phyloP scores from a whole-genome alignment of 1,139 yeast genomes.

The Pichia terricola region DNA sequence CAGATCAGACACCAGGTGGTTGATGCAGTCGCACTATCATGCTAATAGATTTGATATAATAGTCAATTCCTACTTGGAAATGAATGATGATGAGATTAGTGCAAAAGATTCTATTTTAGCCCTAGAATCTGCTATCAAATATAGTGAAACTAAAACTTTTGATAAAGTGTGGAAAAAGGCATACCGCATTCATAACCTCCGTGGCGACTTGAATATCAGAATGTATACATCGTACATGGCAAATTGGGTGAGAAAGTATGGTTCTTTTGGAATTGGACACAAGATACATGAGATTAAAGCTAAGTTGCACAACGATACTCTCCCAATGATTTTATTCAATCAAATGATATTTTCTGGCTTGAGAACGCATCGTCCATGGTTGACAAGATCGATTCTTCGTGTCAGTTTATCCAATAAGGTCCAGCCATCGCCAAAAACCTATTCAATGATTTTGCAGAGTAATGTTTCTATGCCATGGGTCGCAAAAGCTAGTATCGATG shows the following conservation, averaged over 20 bases:
- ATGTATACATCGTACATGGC: conserved; percentile 16
- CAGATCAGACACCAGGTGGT: conserved; percentile 23
- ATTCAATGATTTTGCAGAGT: conserved; percentile 21
- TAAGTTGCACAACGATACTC: conserved; percentile 2
- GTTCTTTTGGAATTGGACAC: conserved; percentile 10
- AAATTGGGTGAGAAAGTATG: conserved; percentile 14
- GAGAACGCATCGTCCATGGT: conserved; percentile 30
- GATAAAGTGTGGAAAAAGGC: conserved; percentile 17
- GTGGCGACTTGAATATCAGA: conserved; percentile 8
- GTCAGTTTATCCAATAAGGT: conserved; percentile 30
- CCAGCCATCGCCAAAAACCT: conserved; percentile 34
- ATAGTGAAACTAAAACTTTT: conserved; percentile 11
- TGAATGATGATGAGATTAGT: conserved; percentile 14
- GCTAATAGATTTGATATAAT: conserved; percentile 22
- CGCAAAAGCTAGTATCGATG: conserved; percentile 21
- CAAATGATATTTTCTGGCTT: conserved; percentile 34
- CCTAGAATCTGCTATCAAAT: conserved; percentile 16
- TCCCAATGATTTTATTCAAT: conserved; percentile 32
- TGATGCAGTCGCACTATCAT: conserved; percentile 18
- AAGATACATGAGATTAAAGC: conserved; percentile 12
- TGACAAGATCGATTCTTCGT: conserved; percentile 32
- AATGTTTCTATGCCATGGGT: conserved; percentile 12
- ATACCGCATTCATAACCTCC: conserved; percentile 4
- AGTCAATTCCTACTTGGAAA: conserved; percentile 20
- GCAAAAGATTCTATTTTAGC: conserved; percentile 18